These are phyloP conservation scores for Aspergillus fructus DNA, from an alignment of 2,329 filamentous ascomycete species.

Conservation along the genomic window DNA sequence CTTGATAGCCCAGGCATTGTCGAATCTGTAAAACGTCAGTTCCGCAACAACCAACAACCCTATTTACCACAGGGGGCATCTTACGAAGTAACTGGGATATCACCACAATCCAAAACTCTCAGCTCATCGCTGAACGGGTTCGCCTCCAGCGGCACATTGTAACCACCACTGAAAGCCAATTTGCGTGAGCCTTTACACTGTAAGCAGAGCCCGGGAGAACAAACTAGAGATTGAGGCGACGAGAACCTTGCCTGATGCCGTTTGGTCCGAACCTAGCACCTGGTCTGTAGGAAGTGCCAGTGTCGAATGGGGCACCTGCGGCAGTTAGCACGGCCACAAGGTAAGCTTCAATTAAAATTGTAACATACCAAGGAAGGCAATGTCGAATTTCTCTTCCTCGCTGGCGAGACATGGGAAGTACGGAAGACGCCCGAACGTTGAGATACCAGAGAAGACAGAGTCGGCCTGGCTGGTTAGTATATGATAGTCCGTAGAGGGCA, in stretches of 20 bases:
- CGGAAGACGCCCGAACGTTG: conserved; percentile 76
- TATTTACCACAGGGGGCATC: conserved; percentile 25
- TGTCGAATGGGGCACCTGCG: conserved; percentile 77
- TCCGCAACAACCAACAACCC: background rate
- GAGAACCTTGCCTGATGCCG: conserved; percentile 82
- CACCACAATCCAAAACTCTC: conserved; percentile 77
- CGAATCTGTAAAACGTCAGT: conserved; percentile 56
- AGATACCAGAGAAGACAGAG: conserved; percentile 84
- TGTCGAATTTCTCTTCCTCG: conserved; percentile 71
- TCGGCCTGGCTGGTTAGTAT: conserved; percentile 61
- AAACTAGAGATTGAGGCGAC: conserved; percentile 83
- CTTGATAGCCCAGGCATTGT: conserved; percentile 76
- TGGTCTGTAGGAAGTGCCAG: conserved; percentile 79
- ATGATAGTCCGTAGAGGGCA: background rate
- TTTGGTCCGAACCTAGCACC: conserved; percentile 82
- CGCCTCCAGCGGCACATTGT: conserved; percentile 76
- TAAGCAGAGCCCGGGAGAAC: conserved; percentile 39
- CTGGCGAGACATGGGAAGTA: conserved; percentile 76
- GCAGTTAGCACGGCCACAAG: background rate
- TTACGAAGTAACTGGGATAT: conserved; percentile 81
- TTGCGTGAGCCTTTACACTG: conserved; percentile 43
- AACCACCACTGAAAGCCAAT: conserved; percentile 68
- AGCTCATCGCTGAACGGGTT: conserved; percentile 84
- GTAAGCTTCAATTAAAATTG: conserved; percentile 41
- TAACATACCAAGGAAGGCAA: conserved; percentile 79